phyloP scores from a whole-genome alignment of 2,329 filamentous ascomycete species.

The Sporothrix dimorphospora region DNA sequence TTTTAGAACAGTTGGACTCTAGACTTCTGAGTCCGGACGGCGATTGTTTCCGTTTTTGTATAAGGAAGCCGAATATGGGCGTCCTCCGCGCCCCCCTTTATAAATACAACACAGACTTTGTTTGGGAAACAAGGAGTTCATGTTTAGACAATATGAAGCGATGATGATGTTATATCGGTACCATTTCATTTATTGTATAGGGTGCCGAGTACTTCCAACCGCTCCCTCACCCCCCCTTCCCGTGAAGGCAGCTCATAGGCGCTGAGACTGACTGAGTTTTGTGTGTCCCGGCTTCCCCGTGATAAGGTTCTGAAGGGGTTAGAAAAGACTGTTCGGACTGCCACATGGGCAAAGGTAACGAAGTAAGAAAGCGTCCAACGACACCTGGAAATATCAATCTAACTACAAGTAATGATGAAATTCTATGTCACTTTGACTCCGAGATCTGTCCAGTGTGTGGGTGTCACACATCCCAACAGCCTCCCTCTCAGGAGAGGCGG shows the following conservation, averaged over 20 bases:
- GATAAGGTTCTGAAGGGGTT: neutral
- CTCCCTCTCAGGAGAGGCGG: neutral
- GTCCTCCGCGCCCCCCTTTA: neutral
- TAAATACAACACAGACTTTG: neutral
- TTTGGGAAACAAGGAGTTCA: constrained; percentile 3
- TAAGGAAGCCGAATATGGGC: neutral
- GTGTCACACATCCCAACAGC: neutral
- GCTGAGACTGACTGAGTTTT: neutral
- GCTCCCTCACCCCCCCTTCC: neutral
- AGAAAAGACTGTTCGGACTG: neutral
- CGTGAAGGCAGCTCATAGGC: neutral
- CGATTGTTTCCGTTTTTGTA: neutral
- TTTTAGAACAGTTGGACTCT: neutral
- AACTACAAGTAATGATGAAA: neutral
- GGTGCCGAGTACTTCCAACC: constrained; percentile 1
- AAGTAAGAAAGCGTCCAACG: neutral
- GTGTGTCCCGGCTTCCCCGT: neutral
- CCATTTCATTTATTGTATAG: neutral
- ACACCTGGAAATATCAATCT: neutral
- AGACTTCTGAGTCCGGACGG: neutral
- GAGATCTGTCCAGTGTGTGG: neutral
- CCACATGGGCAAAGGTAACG: neutral
- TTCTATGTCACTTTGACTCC: neutral
- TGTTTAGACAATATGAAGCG: constrained; percentile 1
- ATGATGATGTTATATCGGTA: constrained; percentile 3